Evolutionary conservation across 1,284 basidiomycete genomes (phyloP).

Genomic region (Cutaneotrichosporon dermatis): DNA sequence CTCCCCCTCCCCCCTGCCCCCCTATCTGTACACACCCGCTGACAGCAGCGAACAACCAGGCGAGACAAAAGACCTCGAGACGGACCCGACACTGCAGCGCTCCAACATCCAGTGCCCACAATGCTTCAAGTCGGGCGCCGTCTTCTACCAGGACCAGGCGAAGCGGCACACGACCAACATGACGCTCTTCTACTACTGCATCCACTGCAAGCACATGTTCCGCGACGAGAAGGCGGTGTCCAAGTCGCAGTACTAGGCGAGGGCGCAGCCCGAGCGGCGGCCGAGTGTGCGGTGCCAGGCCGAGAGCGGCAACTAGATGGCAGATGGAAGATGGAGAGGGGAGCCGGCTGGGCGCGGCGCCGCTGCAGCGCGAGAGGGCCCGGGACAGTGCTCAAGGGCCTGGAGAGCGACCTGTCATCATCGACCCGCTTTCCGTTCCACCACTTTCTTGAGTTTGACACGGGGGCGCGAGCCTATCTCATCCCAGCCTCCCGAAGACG

Average conservation of each 20-base stretch:
- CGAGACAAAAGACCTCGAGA: constrained; percentile 80
- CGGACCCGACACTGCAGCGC: constrained; percentile 75
- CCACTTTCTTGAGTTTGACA: no score
- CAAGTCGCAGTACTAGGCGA: constrained; percentile 1
- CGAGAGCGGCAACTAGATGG: neutral
- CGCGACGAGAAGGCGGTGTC: constrained; percentile 56
- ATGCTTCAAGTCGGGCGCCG: constrained; percentile 57
- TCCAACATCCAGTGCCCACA: constrained; percentile 48
- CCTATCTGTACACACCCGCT: neutral
- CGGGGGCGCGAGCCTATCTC: no score
- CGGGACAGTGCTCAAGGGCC: no score
- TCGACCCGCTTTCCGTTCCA: no score
- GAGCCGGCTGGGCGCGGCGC: no score
- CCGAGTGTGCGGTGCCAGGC: neutral
- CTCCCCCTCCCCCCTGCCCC: no score
- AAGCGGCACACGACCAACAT: constrained; percentile 73
- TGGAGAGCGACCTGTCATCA: no score
- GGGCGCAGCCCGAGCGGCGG: neutral
- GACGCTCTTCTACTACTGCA: constrained; percentile 89
- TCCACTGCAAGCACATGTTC: constrained; percentile 74
- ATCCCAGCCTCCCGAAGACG: no score
- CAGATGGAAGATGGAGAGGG: neutral
- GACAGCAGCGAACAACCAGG: constrained; percentile 78
- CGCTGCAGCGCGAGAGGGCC: no score
- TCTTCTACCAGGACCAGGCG: constrained; percentile 90